Conservation (phyloP, 257 asterid genomes). For the Henckelia pumila region DNA sequence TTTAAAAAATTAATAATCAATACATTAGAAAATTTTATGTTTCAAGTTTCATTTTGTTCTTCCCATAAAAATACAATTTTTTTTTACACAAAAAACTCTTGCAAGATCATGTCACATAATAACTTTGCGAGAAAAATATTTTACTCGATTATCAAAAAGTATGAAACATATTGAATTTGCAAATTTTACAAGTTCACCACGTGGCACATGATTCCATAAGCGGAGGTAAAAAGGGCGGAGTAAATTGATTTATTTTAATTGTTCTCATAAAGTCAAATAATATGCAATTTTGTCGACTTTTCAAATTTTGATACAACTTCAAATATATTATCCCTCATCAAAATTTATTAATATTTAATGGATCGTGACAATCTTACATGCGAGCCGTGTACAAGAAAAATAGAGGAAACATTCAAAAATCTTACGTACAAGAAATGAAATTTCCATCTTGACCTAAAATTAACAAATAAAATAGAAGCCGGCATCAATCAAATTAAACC, state of each 20-base stretch:
- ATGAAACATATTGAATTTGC: too few relatives aligned
- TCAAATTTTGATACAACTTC: too few relatives aligned
- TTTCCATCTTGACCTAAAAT: background rate
- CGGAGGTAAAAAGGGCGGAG: background rate
- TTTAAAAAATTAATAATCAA: too few relatives aligned
- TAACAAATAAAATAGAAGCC: constrained; percentile 15
- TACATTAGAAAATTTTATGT: too few relatives aligned
- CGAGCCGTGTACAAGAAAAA: constrained; percentile 25
- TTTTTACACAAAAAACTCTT: too few relatives aligned
- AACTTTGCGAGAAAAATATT: too few relatives aligned
- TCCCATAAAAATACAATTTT: too few relatives aligned
- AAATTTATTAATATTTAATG: too few relatives aligned
- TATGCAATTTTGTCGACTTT: background rate
- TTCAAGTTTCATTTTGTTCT: too few relatives aligned
- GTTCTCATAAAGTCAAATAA: background rate
- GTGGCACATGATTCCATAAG: constrained; percentile 18
- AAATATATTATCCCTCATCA: too few relatives aligned
- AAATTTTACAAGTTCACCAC: constrained; percentile 12
- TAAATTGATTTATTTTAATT: background rate
- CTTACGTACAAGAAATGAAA: background rate
- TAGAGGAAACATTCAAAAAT: background rate
- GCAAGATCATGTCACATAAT: too few relatives aligned
- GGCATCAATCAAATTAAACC: constrained; percentile 19
- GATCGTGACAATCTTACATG: background rate
- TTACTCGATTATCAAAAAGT: too few relatives aligned